Conservation (phyloP, 768 basidiomycete species). For the Suillus placidus region DNA sequence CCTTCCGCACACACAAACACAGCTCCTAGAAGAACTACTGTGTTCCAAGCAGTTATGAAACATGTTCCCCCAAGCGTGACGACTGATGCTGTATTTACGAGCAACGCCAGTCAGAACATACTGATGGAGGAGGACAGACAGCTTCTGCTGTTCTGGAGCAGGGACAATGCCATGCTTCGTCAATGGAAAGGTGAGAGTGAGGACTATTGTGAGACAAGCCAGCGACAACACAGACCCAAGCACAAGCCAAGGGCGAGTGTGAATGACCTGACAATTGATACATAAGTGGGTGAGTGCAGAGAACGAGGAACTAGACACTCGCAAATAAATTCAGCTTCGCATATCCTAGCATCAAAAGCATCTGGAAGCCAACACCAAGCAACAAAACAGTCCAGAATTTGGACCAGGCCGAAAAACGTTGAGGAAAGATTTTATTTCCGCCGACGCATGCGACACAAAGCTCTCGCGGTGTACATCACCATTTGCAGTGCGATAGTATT, state of each 20-base stretch:
- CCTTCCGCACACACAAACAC: constrained; percentile 42
- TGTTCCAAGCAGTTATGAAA: constrained; percentile 58
- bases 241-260: constrained; percentile 58
- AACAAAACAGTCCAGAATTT: constrained; percentile 66
- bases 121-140: constrained; percentile 51
- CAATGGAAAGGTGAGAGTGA: constrained; percentile 42
- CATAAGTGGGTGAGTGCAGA: neutral
- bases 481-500: constrained; percentile 4
- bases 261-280: constrained; percentile 54
- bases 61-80: constrained; percentile 56
- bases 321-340: constrained; percentile 67
- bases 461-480: constrained; percentile 14
- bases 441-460: constrained; percentile 23
- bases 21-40: constrained; percentile 44
- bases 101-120: constrained; percentile 58
- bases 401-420: constrained; percentile 48
- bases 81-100: constrained; percentile 51
- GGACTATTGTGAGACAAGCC: constrained; percentile 49
- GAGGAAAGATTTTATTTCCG: constrained; percentile 29
- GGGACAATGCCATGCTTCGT: constrained; percentile 24
- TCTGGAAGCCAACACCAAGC: constrained; percentile 48
- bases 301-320: constrained; percentile 25
- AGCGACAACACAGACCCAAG: constrained; percentile 51
- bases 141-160: constrained; percentile 48
- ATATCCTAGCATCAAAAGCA: constrained; percentile 50